Conservation (phyloP, 176 grass and related monocot species). For the Musa troglodytarum region DNA sequence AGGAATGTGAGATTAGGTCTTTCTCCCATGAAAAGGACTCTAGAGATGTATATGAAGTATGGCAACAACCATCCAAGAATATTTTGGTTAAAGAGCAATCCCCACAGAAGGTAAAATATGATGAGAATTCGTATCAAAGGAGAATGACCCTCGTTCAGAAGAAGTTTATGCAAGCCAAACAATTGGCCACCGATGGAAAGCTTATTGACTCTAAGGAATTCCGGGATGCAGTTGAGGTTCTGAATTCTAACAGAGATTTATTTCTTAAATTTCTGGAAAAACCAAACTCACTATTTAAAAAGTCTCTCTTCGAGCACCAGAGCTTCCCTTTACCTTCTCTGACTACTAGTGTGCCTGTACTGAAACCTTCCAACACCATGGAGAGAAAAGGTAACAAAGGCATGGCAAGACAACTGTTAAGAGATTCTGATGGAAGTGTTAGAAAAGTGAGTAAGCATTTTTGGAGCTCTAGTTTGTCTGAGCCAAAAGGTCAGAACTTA, state of each 20-base stretch:
- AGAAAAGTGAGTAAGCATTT: slow-evolving; percentile 25
- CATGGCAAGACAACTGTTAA: slow-evolving; percentile 38
- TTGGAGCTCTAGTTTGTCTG: slow-evolving; percentile 29
- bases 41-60: slow-evolving; percentile 23
- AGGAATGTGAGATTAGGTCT: slow-evolving; percentile 19
- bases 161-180: slow-evolving; percentile 88
- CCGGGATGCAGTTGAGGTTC: slow-evolving; percentile 79
- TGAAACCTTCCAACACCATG: slow-evolving; percentile 62
- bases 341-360: slow-evolving; percentile 74
- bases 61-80: slow-evolving; percentile 14
- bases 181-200: slow-evolving; percentile 68
- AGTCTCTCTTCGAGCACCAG: slow-evolving; percentile 35
- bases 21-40: slow-evolving; percentile 3
- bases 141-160: slow-evolving; percentile 76
- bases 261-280: slow-evolving; percentile 92
- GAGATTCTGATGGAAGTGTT: slow-evolving; percentile 34
- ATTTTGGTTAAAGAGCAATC: slow-evolving; percentile 23
- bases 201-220: slow-evolving; percentile 87
- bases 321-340: slow-evolving; percentile 37
- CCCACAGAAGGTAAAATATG: slow-evolving; percentile 26
- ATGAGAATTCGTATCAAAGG: slow-evolving; percentile 42
- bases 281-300: slow-evolving; percentile 49
- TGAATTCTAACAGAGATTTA: slow-evolving; percentile 89
- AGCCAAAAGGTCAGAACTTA: slow-evolving; percentile 33
- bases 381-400: slow-evolving; percentile 35